Evolutionary conservation across 352 stramenopile species (phyloP).

Genomic region (Halophytophthora batemanensis): DNA sequence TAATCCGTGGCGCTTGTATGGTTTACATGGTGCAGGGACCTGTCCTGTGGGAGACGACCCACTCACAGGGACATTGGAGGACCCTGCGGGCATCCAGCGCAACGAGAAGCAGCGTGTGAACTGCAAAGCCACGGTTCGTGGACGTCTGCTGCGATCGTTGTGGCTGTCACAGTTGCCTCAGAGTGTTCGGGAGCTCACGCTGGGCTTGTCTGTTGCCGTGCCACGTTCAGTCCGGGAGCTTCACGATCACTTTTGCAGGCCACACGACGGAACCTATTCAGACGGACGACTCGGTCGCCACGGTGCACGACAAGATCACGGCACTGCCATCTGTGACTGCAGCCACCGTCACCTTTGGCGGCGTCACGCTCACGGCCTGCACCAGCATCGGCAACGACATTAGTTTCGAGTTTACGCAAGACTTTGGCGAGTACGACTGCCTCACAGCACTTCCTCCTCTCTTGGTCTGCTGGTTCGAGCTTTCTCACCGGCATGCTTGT

Average conservation of each 20-base stretch:
- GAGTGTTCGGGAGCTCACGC: background rate
- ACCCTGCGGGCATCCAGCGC: constrained; percentile 58
- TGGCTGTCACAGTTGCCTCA: background rate
- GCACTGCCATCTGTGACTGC: constrained; percentile 66
- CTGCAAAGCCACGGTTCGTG: constrained; percentile 69
- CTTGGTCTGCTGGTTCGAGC: background rate
- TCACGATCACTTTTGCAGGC: constrained; percentile 82
- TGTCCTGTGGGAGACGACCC: constrained; percentile 87
- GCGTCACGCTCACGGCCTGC: constrained; percentile 61
- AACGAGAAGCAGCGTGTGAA: constrained; percentile 68
- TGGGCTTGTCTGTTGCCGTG: background rate
- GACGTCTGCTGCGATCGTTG: too few species aligned
- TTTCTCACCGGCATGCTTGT: background rate
- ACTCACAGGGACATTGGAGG: constrained; percentile 67
- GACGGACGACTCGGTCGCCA: constrained; percentile 40
- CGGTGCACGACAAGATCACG: constrained; percentile 48
- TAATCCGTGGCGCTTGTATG: too few species aligned
- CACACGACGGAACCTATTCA: constrained; percentile 73
- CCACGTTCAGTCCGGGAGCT: constrained; percentile 69
- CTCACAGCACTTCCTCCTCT: background rate
- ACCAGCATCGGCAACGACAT: constrained; percentile 77
- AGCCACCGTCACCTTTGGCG: constrained; percentile 61
- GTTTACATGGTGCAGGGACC: too few species aligned
- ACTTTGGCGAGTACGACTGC: constrained; percentile 64
- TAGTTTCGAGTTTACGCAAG: constrained; percentile 69